Conservation (phyloP, 805 yeast genomes). For the Candida andamanensis region DNA sequence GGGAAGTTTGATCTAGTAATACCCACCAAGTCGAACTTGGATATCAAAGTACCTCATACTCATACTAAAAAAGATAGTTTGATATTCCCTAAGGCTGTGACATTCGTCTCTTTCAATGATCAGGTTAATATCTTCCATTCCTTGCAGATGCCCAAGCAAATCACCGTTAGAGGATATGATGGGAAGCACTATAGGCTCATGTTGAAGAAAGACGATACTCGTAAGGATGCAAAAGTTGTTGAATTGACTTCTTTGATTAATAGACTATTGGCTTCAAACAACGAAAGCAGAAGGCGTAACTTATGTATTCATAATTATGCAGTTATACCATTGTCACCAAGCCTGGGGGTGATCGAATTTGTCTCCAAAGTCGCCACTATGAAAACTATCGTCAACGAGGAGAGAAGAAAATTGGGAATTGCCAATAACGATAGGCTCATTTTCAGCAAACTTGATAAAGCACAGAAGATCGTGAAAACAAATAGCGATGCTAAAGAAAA, state of each 20-base stretch:
- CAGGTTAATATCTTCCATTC: conserved; percentile 70
- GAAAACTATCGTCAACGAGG: conserved; percentile 26
- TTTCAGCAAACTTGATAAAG: conserved; percentile 26
- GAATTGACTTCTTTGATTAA: conserved; percentile 87
- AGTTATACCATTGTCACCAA: conserved; percentile 82
- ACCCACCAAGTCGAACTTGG: conserved; percentile 69
- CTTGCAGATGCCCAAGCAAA: conserved; percentile 79
- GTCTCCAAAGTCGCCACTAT: conserved; percentile 33
- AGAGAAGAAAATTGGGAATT: conserved; percentile 22
- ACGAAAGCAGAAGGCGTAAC: conserved; percentile 68
- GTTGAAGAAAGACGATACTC: conserved; percentile 86
- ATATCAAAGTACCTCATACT: conserved; percentile 55
- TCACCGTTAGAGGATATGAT: conserved; percentile 73
- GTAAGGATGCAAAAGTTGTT: conserved; percentile 93
- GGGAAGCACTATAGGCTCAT: conserved; percentile 68
- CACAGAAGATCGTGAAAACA: conserved; percentile 21
- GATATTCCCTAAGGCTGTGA: conserved; percentile 43
- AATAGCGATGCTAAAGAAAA: conserved; percentile 11
- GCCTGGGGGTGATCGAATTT: conserved; percentile 79
- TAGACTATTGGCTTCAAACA: conserved; percentile 57
- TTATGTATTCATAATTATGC: conserved; percentile 76
- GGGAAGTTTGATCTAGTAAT: conserved; percentile 49
- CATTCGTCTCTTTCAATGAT: conserved; percentile 61
- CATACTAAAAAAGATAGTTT: conserved; percentile 34
- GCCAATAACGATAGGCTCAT: conserved; percentile 21